Evolutionary conservation across 176 grass and related monocot genomes (phyloP), one percentile per base, ranked within the genome.

Genomic region (Poa pratensis): DNA sequence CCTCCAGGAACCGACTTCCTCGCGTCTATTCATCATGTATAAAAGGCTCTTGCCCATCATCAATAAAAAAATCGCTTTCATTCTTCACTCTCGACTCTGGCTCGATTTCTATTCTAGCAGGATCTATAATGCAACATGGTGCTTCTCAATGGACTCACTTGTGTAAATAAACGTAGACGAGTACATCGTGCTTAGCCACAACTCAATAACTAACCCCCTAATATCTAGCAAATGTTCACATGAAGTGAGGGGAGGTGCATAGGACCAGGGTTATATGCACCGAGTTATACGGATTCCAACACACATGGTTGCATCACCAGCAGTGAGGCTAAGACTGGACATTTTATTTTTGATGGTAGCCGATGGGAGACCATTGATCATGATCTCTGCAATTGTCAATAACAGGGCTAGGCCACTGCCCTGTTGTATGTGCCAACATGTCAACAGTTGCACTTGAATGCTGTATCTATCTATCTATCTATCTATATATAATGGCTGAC

Each of bases 121-220:
- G 70, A 73, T 73, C 43, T 73, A 73, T 49, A 49, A 73, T 73
- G 14, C 23, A 73, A 43, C 10, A 13, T 23, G 13, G 12, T 73
- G 22, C 69, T 49, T 49, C 69, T 73, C 42, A 72, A 72, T 46
- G 12, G 15, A 72, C 68, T 26, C 40, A 37, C 64, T 68, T 69
- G 32, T 69, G 8, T 69, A 20, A 18, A 39, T 39, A 69, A 27
- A 65, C 34, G 30, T 68, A 20, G 8, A 17, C 18, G 7, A 68
- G 17, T 32, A 37, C 7, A 68, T 68, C 30, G 0, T 37, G 64
- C 30, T 68, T 68, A 68, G 32, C 16, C 17, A 37, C 32, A 68
- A 37, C 30, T 37, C 30, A 68, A 37, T 14, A 64, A 15, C 26
- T 28, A 15, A 6, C 61, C 13, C 23, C 10, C 2, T 64, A 30